These are phyloP conservation scores for Straminergon stramineum DNA, from an alignment of 225 moss, liverwort and hornwort genomes.

Conservation along the genomic window DNA sequence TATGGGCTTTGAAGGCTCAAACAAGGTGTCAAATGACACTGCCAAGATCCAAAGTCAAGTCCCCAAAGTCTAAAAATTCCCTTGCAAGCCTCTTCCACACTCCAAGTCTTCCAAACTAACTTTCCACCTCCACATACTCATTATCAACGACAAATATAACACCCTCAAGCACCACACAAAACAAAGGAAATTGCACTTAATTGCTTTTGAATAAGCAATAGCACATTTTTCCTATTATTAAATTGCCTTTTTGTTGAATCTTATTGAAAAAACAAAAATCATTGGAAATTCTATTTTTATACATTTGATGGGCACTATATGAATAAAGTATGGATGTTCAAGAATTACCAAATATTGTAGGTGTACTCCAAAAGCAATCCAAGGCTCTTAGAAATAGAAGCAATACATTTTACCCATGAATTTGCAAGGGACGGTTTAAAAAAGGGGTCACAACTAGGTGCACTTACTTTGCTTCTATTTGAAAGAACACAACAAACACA, in stretches of 20 bases:
- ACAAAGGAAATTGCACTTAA: too few relatives aligned
- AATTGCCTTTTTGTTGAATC: neutral
- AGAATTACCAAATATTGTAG: neutral
- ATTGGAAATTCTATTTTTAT: neutral
- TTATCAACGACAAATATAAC: too few relatives aligned
- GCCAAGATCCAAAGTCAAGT: too few relatives aligned
- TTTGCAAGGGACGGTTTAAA: neutral
- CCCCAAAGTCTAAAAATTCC: neutral
- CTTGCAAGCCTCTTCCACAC: fast-evolving
- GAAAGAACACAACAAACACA: neutral
- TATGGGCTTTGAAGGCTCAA: too few relatives aligned
- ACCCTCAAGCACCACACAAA: too few relatives aligned
- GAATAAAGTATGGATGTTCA: neutral
- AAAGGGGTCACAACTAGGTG: neutral
- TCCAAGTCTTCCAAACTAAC: neutral
- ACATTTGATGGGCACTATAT: neutral
- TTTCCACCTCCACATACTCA: too few relatives aligned
- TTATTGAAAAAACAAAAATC: neutral
- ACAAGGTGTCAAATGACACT: too few relatives aligned
- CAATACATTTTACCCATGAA: neutral
- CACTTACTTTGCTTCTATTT: neutral
- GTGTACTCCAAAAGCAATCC: fast-evolving
- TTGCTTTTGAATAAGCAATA: neutral
- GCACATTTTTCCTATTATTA: neutral
- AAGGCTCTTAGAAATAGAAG: neutral